These are phyloP conservation scores for Trebouxia sp. DNA, from an alignment of 139 green algal genomes.

Conservation along the genomic window DNA sequence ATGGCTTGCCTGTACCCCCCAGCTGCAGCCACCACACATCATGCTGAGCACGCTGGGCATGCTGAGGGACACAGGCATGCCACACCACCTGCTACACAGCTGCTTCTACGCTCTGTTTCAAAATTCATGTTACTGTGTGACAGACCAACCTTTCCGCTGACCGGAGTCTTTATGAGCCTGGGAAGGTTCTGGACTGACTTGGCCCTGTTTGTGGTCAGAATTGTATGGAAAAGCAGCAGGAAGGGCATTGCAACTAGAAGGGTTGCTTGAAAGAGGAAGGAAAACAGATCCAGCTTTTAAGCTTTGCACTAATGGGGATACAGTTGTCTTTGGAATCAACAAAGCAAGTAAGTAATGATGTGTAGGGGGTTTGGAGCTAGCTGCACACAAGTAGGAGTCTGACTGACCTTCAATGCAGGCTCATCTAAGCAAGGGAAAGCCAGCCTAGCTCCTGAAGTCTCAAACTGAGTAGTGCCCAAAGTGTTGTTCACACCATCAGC, in stretches of 20 bases:
- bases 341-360: not conserved
- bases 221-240: too few relatives aligned
- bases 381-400: conserved; percentile 24
- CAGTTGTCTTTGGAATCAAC: too few relatives aligned
- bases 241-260: too few relatives aligned
- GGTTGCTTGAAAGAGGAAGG: too few relatives aligned
- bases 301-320: too few relatives aligned
- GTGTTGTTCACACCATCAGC: conserved; percentile 35
- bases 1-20: not conserved
- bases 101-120: not conserved
- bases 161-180: too few relatives aligned
- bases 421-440: conserved; percentile 96
- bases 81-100: not conserved
- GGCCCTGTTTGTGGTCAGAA: too few relatives aligned
- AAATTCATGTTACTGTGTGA: too few relatives aligned
- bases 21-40: conserved; percentile 7
- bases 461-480: conserved; percentile 81
- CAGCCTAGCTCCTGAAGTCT: conserved; percentile 69
- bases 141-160: too few relatives aligned
- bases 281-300: too few relatives aligned
- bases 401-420: conserved; percentile 77
- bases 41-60: conserved; percentile 24
- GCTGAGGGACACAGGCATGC: conserved; percentile 1
- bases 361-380: too few relatives aligned
- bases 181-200: too few relatives aligned